Percentiles rank a stretch among this genome's conserved stretches.
phyloP scores from a whole-genome alignment of 345 rosid genomes.

The Ailanthus altissimus region DNA sequence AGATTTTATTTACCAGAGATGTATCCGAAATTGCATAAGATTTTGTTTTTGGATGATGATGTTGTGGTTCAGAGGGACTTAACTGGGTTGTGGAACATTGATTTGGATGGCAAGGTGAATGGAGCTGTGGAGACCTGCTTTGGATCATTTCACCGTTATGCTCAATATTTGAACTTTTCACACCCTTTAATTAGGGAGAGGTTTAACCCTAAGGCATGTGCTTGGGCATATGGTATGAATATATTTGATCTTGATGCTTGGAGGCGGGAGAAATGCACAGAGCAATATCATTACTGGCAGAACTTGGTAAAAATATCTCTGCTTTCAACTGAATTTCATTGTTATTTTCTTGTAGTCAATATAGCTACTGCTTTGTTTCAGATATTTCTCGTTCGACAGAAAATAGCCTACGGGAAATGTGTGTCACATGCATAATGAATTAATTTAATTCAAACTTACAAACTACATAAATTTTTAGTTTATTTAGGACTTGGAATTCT shows the following conservation, averaged over 20 bases:
- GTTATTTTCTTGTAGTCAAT: background rate
- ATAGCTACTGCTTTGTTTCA: background rate
- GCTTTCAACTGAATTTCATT: background rate
- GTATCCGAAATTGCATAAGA: slow-evolving; percentile 79
- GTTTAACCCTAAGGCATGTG: slow-evolving; percentile 80
- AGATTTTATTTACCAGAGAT: slow-evolving; percentile 90
- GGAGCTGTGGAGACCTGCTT: slow-evolving; percentile 96
- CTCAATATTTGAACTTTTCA: slow-evolving; percentile 71
- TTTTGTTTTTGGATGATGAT: slow-evolving; percentile 85
- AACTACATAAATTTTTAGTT: background rate
- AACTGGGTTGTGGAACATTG: slow-evolving; percentile 78
- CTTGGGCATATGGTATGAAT: slow-evolving; percentile 96
- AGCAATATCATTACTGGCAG: slow-evolving; percentile 45
- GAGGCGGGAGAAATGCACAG: slow-evolving; percentile 46
- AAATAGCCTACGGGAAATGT: background rate
- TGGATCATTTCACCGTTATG: slow-evolving; percentile 84
- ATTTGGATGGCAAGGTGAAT: slow-evolving; percentile 85
- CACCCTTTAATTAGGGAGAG: slow-evolving; percentile 70
- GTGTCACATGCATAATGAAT: background rate
- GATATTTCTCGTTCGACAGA: background rate
- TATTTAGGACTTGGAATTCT: background rate
- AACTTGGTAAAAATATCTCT: slow-evolving; percentile 32
- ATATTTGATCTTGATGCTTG: slow-evolving; percentile 89
- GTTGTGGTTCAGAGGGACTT: slow-evolving; percentile 95
- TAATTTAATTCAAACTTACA: background rate